A percentile compares a stretch with the other conserved stretches of the same genome.
Conservation (phyloP, 768 basidiomycete genomes). For the Lyophyllum shimeji region DNA sequence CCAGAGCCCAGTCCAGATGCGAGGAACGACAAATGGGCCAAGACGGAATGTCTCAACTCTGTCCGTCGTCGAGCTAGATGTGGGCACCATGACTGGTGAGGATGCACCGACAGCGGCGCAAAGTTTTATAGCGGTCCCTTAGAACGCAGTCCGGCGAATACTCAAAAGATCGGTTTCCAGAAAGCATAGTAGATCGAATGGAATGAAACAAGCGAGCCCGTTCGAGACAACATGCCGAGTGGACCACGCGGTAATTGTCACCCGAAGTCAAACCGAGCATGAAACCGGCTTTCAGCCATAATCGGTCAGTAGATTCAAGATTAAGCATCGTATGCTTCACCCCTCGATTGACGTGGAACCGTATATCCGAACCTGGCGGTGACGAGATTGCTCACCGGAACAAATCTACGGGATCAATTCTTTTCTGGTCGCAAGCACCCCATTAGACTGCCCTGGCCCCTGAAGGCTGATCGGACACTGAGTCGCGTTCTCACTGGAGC, state of each 20-base stretch:
- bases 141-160: slow-evolving; percentile 2
- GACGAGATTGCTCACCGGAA: slow-evolving; percentile 9
- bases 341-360: not conserved
- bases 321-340: not conserved
- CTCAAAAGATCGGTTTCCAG: not conserved
- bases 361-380: not conserved
- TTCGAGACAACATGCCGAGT: not conserved
- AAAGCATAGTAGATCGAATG: not conserved
- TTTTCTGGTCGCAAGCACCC: not conserved
- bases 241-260: not conserved
- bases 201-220: slow-evolving; percentile 4
- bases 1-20: slow-evolving; percentile 81
- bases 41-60: slow-evolving; percentile 48
- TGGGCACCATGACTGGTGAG: slow-evolving; percentile 10
- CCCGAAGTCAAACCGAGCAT: not conserved
- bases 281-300: slow-evolving; percentile 3
- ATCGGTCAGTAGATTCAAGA: slow-evolving; percentile 1
- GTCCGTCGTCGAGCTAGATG: slow-evolving; percentile 17
- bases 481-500: not conserved
- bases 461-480: not conserved
- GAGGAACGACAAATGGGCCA: slow-evolving; percentile 57
- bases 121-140: slow-evolving; percentile 2
- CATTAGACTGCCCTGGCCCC: not conserved
- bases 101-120: not conserved
- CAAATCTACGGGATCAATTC: slow-evolving; percentile 6